phyloP scores from a whole-genome alignment of 1,284 basidiomycete species.

The Blastosporella zonata region DNA sequence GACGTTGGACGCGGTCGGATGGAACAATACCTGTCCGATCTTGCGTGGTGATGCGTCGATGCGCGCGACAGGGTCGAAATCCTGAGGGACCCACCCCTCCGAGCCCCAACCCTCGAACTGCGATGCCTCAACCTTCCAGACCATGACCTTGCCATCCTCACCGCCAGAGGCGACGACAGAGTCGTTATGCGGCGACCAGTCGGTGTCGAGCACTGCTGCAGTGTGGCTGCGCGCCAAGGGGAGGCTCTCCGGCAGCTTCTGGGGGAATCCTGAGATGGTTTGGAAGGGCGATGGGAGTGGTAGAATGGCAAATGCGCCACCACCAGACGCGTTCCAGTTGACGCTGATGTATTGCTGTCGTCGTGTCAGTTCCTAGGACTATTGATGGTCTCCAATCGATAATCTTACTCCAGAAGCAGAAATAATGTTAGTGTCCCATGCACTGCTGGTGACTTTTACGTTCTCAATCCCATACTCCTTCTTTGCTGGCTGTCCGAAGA shows the following conservation, averaged over 20 bases:
- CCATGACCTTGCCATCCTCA: slow-evolving; percentile 90
- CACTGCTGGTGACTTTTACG: slow-evolving; percentile 83
- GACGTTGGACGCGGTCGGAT: slow-evolving; percentile 88
- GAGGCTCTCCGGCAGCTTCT: slow-evolving; percentile 89
- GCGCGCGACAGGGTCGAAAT: slow-evolving; percentile 79
- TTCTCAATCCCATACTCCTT: slow-evolving; percentile 88
- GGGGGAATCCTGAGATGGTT: slow-evolving; percentile 54
- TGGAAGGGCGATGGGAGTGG: slow-evolving; percentile 80
- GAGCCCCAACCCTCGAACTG: slow-evolving; percentile 84
- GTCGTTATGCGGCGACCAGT: slow-evolving; percentile 96
- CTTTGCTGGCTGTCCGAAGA: slow-evolving; percentile 84
- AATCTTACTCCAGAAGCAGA: slow-evolving; percentile 76
- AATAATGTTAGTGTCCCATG: slow-evolving; percentile 96
- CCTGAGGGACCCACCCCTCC: slow-evolving; percentile 79
- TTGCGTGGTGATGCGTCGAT: slow-evolving; percentile 80
- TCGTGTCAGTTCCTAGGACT: slow-evolving; percentile 14
- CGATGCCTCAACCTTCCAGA: slow-evolving; percentile 80
- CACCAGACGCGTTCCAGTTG: slow-evolving; percentile 96
- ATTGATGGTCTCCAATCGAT: not conserved
- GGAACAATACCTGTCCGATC: slow-evolving; percentile 93
- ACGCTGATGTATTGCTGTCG: slow-evolving; percentile 79
- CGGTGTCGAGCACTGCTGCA: slow-evolving; percentile 90
- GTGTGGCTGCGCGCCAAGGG: slow-evolving; percentile 89
- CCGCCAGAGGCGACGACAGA: slow-evolving; percentile 85
- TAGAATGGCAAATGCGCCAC: slow-evolving; percentile 92